phyloP scores from a whole-genome alignment of 805 yeast genomes.

The Yamadazyma phyllophila region DNA sequence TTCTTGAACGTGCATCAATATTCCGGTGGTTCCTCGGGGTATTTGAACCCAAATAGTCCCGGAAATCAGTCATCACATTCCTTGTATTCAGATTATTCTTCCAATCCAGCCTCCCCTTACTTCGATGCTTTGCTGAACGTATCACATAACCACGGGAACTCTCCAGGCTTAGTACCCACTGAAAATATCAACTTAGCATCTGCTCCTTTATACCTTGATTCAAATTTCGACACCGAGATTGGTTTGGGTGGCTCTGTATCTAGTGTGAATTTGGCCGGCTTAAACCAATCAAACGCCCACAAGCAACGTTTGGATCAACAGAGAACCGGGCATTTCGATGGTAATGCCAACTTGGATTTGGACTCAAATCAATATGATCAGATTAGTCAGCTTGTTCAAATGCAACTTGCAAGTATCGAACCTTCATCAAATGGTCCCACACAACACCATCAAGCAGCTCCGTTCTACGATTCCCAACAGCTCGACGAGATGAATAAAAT shows the following conservation, averaged over 20 bases:
- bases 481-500: conserved; percentile 14
- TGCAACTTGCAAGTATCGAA: conserved; percentile 6
- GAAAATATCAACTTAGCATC: conserved; percentile 10
- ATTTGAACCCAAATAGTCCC: conserved; percentile 14
- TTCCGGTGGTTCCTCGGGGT: conserved; percentile 3
- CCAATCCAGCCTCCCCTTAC: conserved; percentile 37
- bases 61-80: conserved; percentile 19
- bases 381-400: conserved; percentile 6
- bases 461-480: conserved; percentile 14
- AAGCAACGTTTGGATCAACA: neutral
- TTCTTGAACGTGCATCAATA: conserved; percentile 1
- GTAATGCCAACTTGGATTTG: conserved; percentile 3
- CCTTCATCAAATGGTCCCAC: neutral
- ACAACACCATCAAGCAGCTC: neutral
- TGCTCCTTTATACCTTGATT: conserved; percentile 8
- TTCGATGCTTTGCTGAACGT: conserved; percentile 30
- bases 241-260: conserved; percentile 40
- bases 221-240: conserved; percentile 33
- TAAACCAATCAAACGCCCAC: conserved; percentile 6
- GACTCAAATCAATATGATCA: conserved; percentile 8
- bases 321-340: neutral
- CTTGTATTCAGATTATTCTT: conserved; percentile 34
- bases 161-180: conserved; percentile 4
- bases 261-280: conserved; percentile 27
- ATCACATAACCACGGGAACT: conserved; percentile 7